Percentiles rank a stretch among this genome's conserved stretches.
phyloP scores from a whole-genome alignment of 129 eudicot species.

The Helichrysum umbraculigerum region DNA sequence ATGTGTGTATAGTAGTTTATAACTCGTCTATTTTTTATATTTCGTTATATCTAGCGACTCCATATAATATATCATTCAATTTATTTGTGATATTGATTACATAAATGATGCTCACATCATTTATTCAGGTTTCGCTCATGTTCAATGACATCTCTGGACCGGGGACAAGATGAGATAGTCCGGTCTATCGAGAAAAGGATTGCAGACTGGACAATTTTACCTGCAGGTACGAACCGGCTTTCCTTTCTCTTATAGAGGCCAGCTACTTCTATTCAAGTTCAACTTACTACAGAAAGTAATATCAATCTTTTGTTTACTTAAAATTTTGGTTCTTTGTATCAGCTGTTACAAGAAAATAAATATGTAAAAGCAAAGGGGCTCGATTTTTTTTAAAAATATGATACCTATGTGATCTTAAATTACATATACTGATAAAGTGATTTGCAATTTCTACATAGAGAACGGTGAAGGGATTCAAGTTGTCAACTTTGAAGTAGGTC shows the following conservation, averaged over 20 bases:
- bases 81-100: neutral
- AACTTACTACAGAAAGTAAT: slow-evolving; percentile 12
- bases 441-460: neutral
- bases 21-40: neutral
- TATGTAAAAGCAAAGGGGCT: no score
- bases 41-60: no score
- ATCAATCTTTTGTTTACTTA: neutral
- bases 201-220: slow-evolving; percentile 86
- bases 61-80: no score
- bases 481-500: neutral
- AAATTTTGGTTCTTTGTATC: no score
- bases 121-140: slow-evolving; percentile 80
- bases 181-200: slow-evolving; percentile 79
- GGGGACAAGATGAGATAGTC: slow-evolving; percentile 82
- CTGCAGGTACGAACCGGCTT: slow-evolving; percentile 57
- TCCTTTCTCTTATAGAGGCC: no score
- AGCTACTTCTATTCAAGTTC: no score
- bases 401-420: neutral
- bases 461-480: neutral
- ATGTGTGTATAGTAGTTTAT: slow-evolving; percentile 9
- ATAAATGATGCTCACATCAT: neutral
- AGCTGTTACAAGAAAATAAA: no score
- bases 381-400: neutral
- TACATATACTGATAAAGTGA: neutral
- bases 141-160: slow-evolving; percentile 75